Percentiles rank a stretch among this genome's conserved stretches.
These are phyloP conservation scores for Fusarium pseudograminearum DNA, from an alignment of 2,329 filamentous ascomycete genomes.

Conservation along the genomic window DNA sequence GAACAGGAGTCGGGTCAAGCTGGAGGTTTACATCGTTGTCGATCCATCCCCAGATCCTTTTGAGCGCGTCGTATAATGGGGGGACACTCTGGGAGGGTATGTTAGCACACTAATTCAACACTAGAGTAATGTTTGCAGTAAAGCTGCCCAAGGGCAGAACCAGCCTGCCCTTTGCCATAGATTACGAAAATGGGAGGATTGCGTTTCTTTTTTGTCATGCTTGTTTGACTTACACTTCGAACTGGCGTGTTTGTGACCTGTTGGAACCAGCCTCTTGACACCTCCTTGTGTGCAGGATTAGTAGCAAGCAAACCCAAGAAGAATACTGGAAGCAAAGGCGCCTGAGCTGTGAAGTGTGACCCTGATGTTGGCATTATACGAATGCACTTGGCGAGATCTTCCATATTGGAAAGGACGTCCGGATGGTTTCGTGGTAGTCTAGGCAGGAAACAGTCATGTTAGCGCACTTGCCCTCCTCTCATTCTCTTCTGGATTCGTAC, in stretches of 20 bases:
- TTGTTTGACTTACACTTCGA: constrained; percentile 54
- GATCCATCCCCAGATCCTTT: constrained; percentile 54
- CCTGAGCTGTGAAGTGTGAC: constrained; percentile 56
- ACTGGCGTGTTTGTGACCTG: constrained; percentile 54
- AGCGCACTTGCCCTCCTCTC: constrained; percentile 13
- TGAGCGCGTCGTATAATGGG: constrained; percentile 52
- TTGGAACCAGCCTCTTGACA: constrained; percentile 54
- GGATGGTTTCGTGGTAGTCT: constrained; percentile 56
- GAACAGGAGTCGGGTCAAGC: constrained; percentile 23
- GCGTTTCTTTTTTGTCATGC: constrained; percentile 9
- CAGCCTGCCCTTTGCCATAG: constrained; percentile 39
- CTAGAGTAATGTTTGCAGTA: constrained; percentile 31
- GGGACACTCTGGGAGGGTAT: constrained; percentile 54
- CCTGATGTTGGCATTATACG: constrained; percentile 58
- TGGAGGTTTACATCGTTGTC: constrained; percentile 44
- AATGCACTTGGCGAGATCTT: constrained; percentile 54
- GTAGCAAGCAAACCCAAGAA: constrained; percentile 55
- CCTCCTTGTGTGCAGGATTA: constrained; percentile 42
- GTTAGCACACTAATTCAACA: constrained; percentile 42
- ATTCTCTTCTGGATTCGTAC: constrained; percentile 32
- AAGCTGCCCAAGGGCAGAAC: constrained; percentile 34
- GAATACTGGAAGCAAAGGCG: constrained; percentile 57
- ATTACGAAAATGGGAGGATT: constrained; percentile 25
- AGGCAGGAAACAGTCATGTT: constrained; percentile 1
- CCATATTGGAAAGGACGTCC: constrained; percentile 50